A percentile compares a stretch with the other conserved stretches of the same genome.
phyloP scores from a whole-genome alignment of 176 grass and related monocot genomes.

The Bromus sterilis region DNA sequence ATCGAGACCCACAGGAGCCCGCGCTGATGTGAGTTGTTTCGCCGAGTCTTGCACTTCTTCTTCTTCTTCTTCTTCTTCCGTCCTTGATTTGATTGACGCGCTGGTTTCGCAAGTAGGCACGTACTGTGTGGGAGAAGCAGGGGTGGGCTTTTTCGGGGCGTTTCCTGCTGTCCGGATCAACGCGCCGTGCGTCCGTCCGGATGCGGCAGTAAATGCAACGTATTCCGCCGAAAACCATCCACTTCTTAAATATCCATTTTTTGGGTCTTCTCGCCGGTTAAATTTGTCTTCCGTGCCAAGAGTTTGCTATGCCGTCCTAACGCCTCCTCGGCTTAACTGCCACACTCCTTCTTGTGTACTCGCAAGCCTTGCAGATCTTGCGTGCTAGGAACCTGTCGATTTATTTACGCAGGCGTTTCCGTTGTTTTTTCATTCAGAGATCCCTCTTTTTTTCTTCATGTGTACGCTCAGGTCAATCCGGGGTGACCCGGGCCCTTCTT shows the following conservation, averaged over 20 bases:
- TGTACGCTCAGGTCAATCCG: too few species aligned
- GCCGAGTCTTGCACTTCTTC: too few species aligned
- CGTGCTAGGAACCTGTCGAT: background rate
- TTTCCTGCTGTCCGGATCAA: background rate
- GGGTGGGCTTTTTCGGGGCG: too few species aligned
- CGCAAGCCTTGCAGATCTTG: constrained; percentile 21
- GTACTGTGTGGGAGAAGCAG: too few species aligned
- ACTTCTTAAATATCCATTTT: background rate
- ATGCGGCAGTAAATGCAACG: background rate
- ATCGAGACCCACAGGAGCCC: background rate
- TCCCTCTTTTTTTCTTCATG: background rate
- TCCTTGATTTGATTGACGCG: background rate
- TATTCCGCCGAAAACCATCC: background rate
- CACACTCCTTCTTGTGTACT: background rate
- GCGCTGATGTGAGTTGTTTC: constrained; percentile 15
- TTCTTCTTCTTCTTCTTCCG: background rate
- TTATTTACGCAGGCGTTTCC: background rate
- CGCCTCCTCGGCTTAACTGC: background rate
- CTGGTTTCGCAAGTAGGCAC: background rate
- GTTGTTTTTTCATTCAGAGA: background rate
- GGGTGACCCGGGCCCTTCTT: background rate
- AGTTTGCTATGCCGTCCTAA: background rate
- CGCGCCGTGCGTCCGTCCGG: background rate
- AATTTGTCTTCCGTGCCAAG: background rate
- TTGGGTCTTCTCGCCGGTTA: background rate